phyloP scores from a whole-genome alignment of 2,329 filamentous ascomycete genomes.

The Chaetomium sp. region DNA sequence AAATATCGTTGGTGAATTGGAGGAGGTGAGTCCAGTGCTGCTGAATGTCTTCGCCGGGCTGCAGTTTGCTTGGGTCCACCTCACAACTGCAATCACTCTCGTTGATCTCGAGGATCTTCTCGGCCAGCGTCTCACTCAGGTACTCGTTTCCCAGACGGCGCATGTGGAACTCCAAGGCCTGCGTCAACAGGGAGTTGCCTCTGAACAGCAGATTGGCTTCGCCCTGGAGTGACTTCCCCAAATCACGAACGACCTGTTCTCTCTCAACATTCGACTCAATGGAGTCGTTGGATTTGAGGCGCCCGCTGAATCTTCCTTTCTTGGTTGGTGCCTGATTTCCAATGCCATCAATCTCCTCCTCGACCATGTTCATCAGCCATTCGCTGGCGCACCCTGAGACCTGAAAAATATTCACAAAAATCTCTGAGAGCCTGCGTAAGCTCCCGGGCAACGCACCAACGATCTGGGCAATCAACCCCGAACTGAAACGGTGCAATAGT shows the following conservation, averaged over 20 bases:
- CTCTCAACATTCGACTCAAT: conserved; percentile 57
- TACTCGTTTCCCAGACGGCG: conserved; percentile 89
- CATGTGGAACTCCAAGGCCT: conserved; percentile 94
- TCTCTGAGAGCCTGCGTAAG: conserved; percentile 73
- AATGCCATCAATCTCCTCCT: conserved; percentile 94
- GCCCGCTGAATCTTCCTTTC: conserved; percentile 64
- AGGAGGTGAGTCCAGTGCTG: conserved; percentile 78
- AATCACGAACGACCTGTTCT: conserved; percentile 66
- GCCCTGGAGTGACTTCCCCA: conserved; percentile 70
- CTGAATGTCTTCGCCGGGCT: conserved; percentile 61
- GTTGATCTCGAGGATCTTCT: conserved; percentile 83
- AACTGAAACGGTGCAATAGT: conserved; percentile 76
- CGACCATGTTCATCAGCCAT: conserved; percentile 88
- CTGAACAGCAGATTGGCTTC: conserved; percentile 94
- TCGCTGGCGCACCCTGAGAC: conserved; percentile 77
- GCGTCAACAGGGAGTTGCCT: conserved; percentile 89
- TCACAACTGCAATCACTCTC: conserved; percentile 88
- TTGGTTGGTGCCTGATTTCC: conserved; percentile 73
- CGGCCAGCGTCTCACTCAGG: conserved; percentile 76
- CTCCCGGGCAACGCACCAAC: conserved; percentile 71
- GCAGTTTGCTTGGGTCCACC: conserved; percentile 79
- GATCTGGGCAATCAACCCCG: conserved; percentile 78
- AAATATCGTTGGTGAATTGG: conserved; percentile 71
- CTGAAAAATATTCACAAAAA: conserved; percentile 90
- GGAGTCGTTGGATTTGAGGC: conserved; percentile 66